A percentile compares a stretch with the other conserved stretches of the same genome.
Conservation (phyloP, 306 rosid genomes). For the Pachyrhizus erosus region DNA sequence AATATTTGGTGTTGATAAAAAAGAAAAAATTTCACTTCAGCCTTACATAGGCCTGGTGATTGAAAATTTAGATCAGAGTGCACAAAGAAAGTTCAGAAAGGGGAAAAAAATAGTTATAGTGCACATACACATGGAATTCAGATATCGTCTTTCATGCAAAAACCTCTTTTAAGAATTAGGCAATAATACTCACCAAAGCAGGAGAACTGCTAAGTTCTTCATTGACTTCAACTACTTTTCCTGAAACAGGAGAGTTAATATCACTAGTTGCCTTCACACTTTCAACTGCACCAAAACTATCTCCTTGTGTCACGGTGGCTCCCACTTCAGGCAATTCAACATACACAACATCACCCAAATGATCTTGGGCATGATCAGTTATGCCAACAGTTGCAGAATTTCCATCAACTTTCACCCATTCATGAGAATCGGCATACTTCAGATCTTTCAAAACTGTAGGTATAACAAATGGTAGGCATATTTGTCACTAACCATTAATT, state of each 20-base stretch:
- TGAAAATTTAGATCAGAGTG: not conserved
- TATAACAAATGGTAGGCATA: conserved; percentile 2
- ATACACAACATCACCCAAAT: conserved; percentile 93
- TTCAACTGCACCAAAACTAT: conserved; percentile 87
- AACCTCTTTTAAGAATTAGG: not conserved
- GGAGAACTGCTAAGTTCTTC: conserved; percentile 77
- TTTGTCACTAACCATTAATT: conserved; percentile 19
- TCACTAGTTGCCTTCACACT: conserved; percentile 98
- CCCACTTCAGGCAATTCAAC: conserved; percentile 93
- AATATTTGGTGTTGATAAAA: not conserved
- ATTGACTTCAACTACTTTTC: conserved; percentile 76
- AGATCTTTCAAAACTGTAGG: conserved; percentile 77
- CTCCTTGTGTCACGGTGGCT: conserved; percentile 62
- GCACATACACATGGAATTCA: not conserved
- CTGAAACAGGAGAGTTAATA: conserved; percentile 85
- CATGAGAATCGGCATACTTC: conserved; percentile 78
- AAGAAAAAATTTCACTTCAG: not conserved
- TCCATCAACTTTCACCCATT: conserved; percentile 90
- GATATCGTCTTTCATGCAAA: not conserved
- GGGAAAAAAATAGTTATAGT: not conserved
- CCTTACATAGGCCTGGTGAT: not conserved
- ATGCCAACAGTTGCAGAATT: conserved; percentile 80
- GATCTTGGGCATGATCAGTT: conserved; percentile 96
- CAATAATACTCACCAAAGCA: conserved; percentile 72
- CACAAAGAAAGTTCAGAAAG: not conserved